phyloP scores from a whole-genome alignment of 305 asterid species.

The Coffea humblotiana region DNA sequence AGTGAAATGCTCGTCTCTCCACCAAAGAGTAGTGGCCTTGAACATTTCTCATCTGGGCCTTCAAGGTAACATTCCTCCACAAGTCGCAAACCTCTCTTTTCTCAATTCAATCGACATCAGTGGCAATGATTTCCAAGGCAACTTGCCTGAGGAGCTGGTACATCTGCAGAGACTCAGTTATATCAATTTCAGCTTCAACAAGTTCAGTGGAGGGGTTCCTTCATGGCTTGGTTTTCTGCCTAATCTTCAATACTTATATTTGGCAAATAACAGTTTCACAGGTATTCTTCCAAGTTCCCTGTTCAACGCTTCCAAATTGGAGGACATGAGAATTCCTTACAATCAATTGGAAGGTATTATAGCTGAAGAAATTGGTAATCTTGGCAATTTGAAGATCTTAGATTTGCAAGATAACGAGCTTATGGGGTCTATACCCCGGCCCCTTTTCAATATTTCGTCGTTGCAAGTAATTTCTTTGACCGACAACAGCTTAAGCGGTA shows the following conservation, averaged over 20 bases:
- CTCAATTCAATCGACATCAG: conserved; percentile 15
- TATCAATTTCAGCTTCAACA: conserved; percentile 3
- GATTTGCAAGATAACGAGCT: conserved; percentile 18
- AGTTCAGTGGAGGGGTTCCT: conserved; percentile 20
- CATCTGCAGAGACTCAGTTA: conserved; percentile 6
- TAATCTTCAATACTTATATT: background rate
- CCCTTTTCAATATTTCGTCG: conserved; percentile 20
- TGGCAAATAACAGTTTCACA: conserved; percentile 16
- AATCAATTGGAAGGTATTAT: conserved; percentile 4
- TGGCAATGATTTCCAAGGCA: conserved; percentile 18
- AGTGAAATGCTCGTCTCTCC: conserved; percentile 8
- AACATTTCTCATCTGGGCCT: conserved; percentile 15
- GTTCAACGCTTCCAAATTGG: conserved; percentile 17
- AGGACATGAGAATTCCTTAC: background rate
- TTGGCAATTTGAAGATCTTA: background rate
- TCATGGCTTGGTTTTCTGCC: conserved; percentile 8
- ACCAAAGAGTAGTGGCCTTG: conserved; percentile 14
- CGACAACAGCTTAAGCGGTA: conserved; percentile 12
- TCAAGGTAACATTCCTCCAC: conserved; percentile 4
- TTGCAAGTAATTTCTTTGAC: conserved; percentile 15
- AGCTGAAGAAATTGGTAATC: conserved; percentile 16
- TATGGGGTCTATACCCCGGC: conserved; percentile 9
- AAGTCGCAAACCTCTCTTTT: conserved; percentile 17
- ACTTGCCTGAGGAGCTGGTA: conserved; percentile 9
- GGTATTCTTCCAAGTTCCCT: conserved; percentile 16